These are phyloP conservation scores for Phanerochaete carnosa DNA, from an alignment of 768 basidiomycete genomes.

Conservation along the genomic window DNA sequence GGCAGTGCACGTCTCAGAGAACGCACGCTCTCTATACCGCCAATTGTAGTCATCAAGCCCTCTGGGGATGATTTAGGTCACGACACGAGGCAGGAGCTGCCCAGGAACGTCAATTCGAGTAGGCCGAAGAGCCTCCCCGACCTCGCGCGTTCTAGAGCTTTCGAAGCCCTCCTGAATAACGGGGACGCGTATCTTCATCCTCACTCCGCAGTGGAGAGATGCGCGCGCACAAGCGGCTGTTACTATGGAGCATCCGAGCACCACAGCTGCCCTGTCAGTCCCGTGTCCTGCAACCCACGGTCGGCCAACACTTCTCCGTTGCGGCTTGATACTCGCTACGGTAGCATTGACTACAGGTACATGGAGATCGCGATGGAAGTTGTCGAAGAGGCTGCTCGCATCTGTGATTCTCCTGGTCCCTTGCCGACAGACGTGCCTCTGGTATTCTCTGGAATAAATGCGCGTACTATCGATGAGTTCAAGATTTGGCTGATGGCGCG, in stretches of 20 bases:
- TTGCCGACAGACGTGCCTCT: constrained; percentile 30
- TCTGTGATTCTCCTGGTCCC: constrained; percentile 26
- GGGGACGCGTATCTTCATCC: background rate
- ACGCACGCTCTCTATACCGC: background rate
- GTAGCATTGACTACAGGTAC: background rate
- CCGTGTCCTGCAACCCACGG: background rate
- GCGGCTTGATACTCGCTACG: background rate
- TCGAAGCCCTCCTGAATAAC: background rate
- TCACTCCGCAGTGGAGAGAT: background rate
- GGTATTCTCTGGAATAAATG: constrained; percentile 30
- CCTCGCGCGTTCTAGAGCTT: background rate
- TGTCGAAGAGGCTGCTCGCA: constrained; percentile 28
- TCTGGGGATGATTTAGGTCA: too few relatives aligned
- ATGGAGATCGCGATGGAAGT: constrained; percentile 30
- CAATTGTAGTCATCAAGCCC: background rate
- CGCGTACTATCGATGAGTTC: constrained; percentile 27
- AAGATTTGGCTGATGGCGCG: constrained; percentile 13
- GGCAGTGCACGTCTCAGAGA: background rate
- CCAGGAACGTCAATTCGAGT: background rate
- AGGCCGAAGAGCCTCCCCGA: too few relatives aligned
- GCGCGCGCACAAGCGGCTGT: background rate
- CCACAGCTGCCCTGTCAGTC: background rate
- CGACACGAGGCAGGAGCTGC: background rate
- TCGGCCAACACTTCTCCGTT: background rate
- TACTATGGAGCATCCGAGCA: background rate